These are phyloP conservation scores for Aspergillus sp. DNA, from an alignment of 2,329 filamentous ascomycete species.

Conservation along the genomic window DNA sequence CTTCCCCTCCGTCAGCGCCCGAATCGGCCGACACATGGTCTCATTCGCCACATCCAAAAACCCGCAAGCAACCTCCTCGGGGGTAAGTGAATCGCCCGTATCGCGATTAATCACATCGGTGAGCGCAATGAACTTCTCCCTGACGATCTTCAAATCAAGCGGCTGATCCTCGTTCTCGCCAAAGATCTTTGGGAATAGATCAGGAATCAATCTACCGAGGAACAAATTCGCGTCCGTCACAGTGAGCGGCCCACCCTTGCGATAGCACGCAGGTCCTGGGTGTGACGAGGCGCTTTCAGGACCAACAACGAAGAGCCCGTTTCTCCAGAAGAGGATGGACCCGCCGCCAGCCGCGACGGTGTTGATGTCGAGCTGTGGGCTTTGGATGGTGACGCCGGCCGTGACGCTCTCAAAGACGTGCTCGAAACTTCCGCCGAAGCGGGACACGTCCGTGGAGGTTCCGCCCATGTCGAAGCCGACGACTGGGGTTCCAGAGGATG, in stretches of 20 bases:
- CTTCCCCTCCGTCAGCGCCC: conserved; percentile 87
- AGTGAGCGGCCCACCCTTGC: conserved; percentile 88
- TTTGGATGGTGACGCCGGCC: conserved; percentile 89
- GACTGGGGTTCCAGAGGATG: conserved; percentile 77
- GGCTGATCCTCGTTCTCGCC: conserved; percentile 86
- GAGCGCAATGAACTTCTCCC: conserved; percentile 74
- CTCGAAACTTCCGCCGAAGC: conserved; percentile 86
- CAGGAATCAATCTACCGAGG: conserved; percentile 80
- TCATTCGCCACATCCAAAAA: conserved; percentile 50
- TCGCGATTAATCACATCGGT: conserved; percentile 59
- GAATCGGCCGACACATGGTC: conserved; percentile 69
- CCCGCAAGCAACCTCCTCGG: conserved; percentile 45
- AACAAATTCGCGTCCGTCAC: conserved; percentile 93
- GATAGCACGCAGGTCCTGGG: conserved; percentile 88
- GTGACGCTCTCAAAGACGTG: conserved; percentile 95
- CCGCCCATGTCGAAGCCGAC: conserved; percentile 98
- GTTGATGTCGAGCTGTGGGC: conserved; percentile 91
- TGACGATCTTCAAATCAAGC: conserved; percentile 75
- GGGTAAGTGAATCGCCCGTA: conserved; percentile 48
- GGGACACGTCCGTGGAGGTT: conserved; percentile 84
- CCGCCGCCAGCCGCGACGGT: conserved; percentile 86
- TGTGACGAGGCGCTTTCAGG: conserved; percentile 91
- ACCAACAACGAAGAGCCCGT: conserved; percentile 88
- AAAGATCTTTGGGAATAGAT: conserved; percentile 96
- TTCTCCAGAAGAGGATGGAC: conserved; percentile 75